Percentiles rank a stretch among this genome's conserved stretches.
Evolutionary conservation across 2,329 filamentous ascomycete species (phyloP).

Genomic region (Penicillium verrucosum): DNA sequence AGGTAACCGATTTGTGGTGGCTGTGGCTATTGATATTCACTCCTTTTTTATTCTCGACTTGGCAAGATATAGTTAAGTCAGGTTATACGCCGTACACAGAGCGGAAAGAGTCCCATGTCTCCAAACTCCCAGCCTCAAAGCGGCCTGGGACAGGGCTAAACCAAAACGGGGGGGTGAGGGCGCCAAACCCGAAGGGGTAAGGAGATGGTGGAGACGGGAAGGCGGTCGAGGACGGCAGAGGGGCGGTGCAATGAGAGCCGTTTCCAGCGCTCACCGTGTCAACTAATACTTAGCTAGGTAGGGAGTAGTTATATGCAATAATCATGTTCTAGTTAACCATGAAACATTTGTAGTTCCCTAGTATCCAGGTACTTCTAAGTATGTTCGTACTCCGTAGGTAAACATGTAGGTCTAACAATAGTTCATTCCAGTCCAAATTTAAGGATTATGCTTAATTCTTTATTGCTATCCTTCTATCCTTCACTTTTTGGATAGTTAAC

Average conservation of each 20-base stretch:
- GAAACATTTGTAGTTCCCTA: neutral
- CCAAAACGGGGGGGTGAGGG: conserved; percentile 15
- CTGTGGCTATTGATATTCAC: no score
- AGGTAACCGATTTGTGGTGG: no score
- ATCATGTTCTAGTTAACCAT: neutral
- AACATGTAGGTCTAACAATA: neutral
- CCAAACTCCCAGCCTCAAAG: conserved; percentile 8
- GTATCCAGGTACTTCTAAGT: neutral
- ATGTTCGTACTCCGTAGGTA: neutral
- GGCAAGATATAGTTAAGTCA: no score
- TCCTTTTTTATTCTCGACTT: no score
- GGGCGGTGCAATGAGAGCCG: conserved; percentile 19
- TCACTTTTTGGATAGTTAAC: neutral
- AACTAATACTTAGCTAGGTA: neutral
- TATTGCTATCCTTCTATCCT: neutral
- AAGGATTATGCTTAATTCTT: neutral
- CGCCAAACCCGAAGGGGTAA: conserved; percentile 18
- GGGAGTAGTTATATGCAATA: no score
- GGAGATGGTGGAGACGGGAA: conserved; percentile 10
- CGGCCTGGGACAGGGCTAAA: conserved; percentile 14
- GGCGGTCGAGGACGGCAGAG: conserved; percentile 18
- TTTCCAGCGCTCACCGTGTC: conserved; percentile 21
- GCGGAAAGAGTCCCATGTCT: no score
- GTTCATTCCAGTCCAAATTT: neutral
- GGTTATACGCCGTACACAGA: no score